Conservation (phyloP, 1,139 yeast genomes). For the Protomyces macrosporus region DNA sequence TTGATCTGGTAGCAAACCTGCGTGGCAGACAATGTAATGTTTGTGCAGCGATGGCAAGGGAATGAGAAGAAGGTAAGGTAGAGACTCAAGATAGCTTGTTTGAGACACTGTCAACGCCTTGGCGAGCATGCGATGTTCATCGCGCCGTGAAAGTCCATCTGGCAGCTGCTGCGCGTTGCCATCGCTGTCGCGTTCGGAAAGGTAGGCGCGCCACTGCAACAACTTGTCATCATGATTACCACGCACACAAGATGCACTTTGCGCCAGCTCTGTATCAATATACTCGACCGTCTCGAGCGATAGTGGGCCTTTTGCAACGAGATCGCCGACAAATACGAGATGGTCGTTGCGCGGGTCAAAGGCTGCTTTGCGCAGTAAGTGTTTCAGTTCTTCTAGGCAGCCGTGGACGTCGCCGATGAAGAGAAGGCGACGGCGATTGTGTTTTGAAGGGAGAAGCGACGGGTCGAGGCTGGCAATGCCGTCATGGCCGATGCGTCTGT, state of each 20-base stretch:
- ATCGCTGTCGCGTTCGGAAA: conserved; percentile 3
- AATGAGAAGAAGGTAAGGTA: conserved; percentile 13
- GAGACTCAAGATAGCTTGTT: conserved; percentile 4
- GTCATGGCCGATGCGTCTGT: conserved; percentile 12
- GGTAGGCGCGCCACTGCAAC: conserved; percentile 51
- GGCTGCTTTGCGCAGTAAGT: conserved; percentile 46
- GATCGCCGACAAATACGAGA: conserved; percentile 75
- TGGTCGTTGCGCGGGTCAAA: conserved; percentile 51
- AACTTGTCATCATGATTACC: conserved; percentile 84
- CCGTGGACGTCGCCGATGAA: conserved; percentile 90
- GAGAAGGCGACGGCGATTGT: conserved; percentile 46
- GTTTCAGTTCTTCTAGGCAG: conserved; percentile 51
- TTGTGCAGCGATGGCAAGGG: not conserved
- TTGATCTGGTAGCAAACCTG: conserved; percentile 3
- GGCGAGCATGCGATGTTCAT: conserved; percentile 22
- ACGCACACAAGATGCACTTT: conserved; percentile 61
- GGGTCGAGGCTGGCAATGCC: conserved; percentile 7
- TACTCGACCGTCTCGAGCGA: conserved; percentile 64
- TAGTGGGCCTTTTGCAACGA: conserved; percentile 76
- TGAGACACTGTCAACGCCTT: conserved; percentile 3
- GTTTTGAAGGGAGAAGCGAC: conserved; percentile 22
- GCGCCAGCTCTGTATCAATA: conserved; percentile 43
- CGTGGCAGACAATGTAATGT: conserved; percentile 13
- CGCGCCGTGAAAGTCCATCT: conserved; percentile 16
- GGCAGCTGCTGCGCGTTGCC: conserved; percentile 1